These are phyloP conservation scores for Phytophthora podocarpi DNA, from an alignment of 352 stramenopile species.

Conservation along the genomic window DNA sequence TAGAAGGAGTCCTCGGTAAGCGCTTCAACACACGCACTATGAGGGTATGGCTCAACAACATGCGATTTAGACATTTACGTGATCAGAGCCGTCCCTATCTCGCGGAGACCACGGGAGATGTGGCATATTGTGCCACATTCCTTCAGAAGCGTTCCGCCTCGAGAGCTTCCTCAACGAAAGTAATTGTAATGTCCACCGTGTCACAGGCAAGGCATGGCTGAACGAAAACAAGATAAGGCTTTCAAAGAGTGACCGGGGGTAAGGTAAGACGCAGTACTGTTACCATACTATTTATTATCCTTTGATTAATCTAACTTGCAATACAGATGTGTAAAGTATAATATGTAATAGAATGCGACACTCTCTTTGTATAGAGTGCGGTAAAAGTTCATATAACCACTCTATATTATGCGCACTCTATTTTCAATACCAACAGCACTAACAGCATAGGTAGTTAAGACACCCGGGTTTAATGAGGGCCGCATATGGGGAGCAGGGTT, in stretches of 20 bases:
- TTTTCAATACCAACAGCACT: too few species aligned
- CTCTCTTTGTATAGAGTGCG: too few species aligned
- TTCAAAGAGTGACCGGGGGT: slow-evolving; percentile 2
- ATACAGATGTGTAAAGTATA: too few species aligned
- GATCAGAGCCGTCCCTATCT: slow-evolving; percentile 2
- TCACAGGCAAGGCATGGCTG: slow-evolving; percentile 14
- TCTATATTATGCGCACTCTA: too few species aligned
- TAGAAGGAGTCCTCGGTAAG: neutral
- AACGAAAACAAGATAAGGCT: neutral
- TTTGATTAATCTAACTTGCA: too few species aligned
- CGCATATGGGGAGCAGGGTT: too few species aligned
- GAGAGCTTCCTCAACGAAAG: slow-evolving; percentile 32
- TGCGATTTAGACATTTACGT: slow-evolving; percentile 4
- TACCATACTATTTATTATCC: too few species aligned
- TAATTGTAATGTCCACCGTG: slow-evolving; percentile 26
- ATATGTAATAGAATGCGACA: too few species aligned
- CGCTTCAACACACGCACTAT: neutral
- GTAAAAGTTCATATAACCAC: too few species aligned
- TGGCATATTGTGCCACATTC: slow-evolving; percentile 4
- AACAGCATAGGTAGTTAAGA: too few species aligned
- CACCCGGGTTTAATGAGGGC: too few species aligned
- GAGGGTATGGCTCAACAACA: slow-evolving; percentile 6
- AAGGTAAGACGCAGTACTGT: too few species aligned
- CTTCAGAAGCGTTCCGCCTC: neutral
- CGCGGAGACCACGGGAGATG: neutral